Base-by-base conservation (phyloP, 164 flowering plant species). In the Santalum album region DNA sequence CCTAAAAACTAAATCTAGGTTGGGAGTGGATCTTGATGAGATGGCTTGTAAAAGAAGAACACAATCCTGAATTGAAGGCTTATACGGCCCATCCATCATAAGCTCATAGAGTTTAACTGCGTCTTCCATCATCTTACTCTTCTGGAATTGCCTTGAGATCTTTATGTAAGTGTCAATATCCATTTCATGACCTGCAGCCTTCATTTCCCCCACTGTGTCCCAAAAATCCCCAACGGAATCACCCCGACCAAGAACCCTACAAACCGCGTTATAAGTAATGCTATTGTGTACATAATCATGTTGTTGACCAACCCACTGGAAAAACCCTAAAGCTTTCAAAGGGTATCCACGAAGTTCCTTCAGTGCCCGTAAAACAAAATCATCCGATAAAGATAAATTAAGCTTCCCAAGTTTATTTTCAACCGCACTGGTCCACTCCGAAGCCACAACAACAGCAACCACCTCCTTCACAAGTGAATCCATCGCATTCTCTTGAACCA, bases 41-140 rank as follows among this genome's bases (percentile, higher is more conserved):
- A 92, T 54, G 40, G 63, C 63, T 55, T 78, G 63, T 32, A 94
- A 66, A 54, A 90, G 83, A 24, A 70, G 7, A 49, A 27, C 48
- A 56, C 95, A 83, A 32, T 86, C 81, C 42, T 73, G 75, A 29
- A 42, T 49, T 1, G 86, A 73, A 29, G 92, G 95, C 67, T 75
- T 81, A 59, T 70, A 87, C 0, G 81, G 90, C 12, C 95, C 79
- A 68, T 82, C 90, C 90, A 87, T 83, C 99, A 94, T 90, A 55
- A 77, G 58, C 72, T 90, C 96, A 58, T 80, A 87, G 49, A 94
- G 84, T 73, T 78, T 79, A 36, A 90, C 92, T 0, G 87, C 84
- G 55, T 87, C 97, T 42, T 75, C 80, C 68, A 84, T 54, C 90
- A 79, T 75, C 63, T 69, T 84, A 49, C 14, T 55, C 72, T 79